Base-by-base conservation (phyloP, 441 rosid genomes). In the Corymbia citriodora region DNA sequence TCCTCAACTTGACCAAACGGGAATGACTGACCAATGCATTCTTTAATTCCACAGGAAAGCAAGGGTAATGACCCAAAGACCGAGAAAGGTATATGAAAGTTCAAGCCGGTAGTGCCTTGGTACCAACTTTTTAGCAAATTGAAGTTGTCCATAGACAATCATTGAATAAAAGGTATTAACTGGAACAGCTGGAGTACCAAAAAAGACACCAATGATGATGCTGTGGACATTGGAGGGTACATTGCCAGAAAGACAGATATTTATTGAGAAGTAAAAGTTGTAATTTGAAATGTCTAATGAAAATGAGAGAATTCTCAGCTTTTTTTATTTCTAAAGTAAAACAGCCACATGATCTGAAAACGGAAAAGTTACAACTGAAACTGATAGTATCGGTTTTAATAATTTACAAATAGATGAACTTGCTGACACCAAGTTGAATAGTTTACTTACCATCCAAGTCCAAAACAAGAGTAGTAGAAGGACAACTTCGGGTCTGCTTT, bases 401-500 rank as follows among this genome's bases (percentile, higher is more conserved):
- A 87, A 79, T 45, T 79, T 79, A 70, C 23, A 45, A 45, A 87
- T 53, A 87, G 52, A 52, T 79, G 23, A 40, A 45, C 85, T 27
- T 55, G 52, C 31, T 70, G 19, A 83, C 40, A 61, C 52, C 49
- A 14, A 40, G 52, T 86, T 55, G 29, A 63, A 25, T 65, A 54
- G 40, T 31, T 87, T 68, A 29, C 93, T 94, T 93, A 97, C 99
- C 99, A 89, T 98, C 99, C 91, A 98, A 96, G 92, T 98, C 99
- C 91, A 98, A 93, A 91, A 98, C 99, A 63, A 98, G 99, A 88
- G 99, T 96, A 74, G 96, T 96, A 87, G 96, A 93, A 86, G 99
- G 99, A 90, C 99, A 98, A 94, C 99, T 97, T 90, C 99, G 96
- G n/a, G 99, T 98, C 94, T 96, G 99, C 93, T 95, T 97, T 74